Percentiles rank a stretch among this genome's conserved stretches.
Evolutionary conservation across 2,329 filamentous ascomycete species (phyloP).

Genomic region (Cercospora zeina): DNA sequence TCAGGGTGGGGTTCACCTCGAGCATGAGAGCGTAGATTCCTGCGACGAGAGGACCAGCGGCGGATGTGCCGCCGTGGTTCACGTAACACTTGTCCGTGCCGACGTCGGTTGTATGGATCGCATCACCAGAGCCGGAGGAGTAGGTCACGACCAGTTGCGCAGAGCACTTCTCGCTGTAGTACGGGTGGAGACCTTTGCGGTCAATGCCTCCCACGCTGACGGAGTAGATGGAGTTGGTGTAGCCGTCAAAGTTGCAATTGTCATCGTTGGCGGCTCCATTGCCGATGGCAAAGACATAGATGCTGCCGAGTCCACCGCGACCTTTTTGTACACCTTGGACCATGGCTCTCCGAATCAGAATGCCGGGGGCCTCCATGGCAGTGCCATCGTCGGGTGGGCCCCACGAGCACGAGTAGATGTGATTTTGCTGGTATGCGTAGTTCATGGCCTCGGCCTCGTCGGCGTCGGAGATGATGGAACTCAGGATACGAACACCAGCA

Average conservation of each 20-base stretch:
- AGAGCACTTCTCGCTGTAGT: slow-evolving; percentile 95
- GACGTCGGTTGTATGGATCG: slow-evolving; percentile 96
- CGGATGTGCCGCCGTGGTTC: slow-evolving; percentile 91
- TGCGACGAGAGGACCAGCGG: slow-evolving; percentile 87
- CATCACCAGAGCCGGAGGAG: slow-evolving; percentile 83
- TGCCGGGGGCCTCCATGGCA: slow-evolving; percentile 90
- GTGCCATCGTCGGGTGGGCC: slow-evolving; percentile 89
- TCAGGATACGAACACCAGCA: slow-evolving; percentile 88
- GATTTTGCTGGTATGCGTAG: slow-evolving; percentile 84
- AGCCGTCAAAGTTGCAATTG: slow-evolving; percentile 99
- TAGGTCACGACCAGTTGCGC: slow-evolving; percentile 95
- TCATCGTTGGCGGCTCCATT: slow-evolving; percentile 86
- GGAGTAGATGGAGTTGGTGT: slow-evolving; percentile 99
- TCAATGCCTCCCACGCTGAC: slow-evolving; percentile 95
- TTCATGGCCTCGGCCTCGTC: slow-evolving; percentile 93
- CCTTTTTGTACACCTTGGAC: slow-evolving; percentile 88
- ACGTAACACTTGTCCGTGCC: slow-evolving; percentile 74
- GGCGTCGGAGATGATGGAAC: slow-evolving; percentile 83
- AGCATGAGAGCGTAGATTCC: slow-evolving; percentile 89
- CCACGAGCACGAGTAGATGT: slow-evolving; percentile 99
- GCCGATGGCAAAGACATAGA: slow-evolving; percentile 95
- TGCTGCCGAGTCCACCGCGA: slow-evolving; percentile 76
- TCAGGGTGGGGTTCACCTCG: slow-evolving; percentile 78
- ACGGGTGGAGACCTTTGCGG: slow-evolving; percentile 80
- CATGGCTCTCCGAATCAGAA: slow-evolving; percentile 87